phyloP scores from a whole-genome alignment of 2,329 filamentous ascomycete genomes.

The Hirsutella rhossiliensis region DNA sequence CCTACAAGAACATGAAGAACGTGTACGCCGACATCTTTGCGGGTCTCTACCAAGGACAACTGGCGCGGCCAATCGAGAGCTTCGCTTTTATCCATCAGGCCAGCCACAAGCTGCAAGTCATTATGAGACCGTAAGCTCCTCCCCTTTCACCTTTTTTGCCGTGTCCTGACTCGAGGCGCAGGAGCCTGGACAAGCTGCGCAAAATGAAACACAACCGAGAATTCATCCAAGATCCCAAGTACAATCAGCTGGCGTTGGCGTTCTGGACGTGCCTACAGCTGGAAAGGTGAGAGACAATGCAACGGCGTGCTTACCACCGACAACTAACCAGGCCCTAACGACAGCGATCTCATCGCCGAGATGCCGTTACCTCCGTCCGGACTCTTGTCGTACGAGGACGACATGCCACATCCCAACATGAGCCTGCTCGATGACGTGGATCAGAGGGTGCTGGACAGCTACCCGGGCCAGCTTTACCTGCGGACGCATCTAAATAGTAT shows the following conservation, averaged over 20 bases:
- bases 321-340: neutral
- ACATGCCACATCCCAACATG: slow-evolving; percentile 55
- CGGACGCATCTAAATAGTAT: slow-evolving; percentile 53
- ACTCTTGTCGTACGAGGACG: slow-evolving; percentile 47
- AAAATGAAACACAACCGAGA: slow-evolving; percentile 23
- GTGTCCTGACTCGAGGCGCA: slow-evolving; percentile 10
- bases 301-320: neutral
- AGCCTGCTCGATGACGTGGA: slow-evolving; percentile 29
- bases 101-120: slow-evolving; percentile 50
- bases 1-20: slow-evolving; percentile 67
- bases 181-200: slow-evolving; percentile 36
- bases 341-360: slow-evolving; percentile 86
- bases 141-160: slow-evolving; percentile 15
- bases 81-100: slow-evolving; percentile 50
- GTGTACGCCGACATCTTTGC: slow-evolving; percentile 79
- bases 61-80: slow-evolving; percentile 79
- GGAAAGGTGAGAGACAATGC: slow-evolving; percentile 51
- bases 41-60: slow-evolving; percentile 78
- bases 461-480: slow-evolving; percentile 50
- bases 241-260: slow-evolving; percentile 58
- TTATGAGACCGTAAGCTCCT: slow-evolving; percentile 54
- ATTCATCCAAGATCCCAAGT: slow-evolving; percentile 28
- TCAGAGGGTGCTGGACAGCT: slow-evolving; percentile 42
- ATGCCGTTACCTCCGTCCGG: slow-evolving; percentile 51
- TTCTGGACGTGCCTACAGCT: slow-evolving; percentile 93